Conservation (phyloP, 306 rosid genomes). For the Cucurbita pepo region DNA sequence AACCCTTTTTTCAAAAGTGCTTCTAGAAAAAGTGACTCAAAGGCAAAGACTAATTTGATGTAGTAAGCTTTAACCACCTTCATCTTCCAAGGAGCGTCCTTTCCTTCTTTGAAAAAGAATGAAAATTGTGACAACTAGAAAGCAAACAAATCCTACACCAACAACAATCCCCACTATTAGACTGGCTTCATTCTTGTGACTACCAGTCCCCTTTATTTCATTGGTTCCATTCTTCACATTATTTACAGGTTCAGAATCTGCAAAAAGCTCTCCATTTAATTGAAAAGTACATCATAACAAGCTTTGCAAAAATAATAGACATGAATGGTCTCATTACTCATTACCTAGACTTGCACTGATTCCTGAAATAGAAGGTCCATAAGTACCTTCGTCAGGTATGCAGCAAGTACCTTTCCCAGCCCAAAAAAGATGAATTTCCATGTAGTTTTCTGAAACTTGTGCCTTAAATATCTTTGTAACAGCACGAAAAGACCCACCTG, state of each 20-base stretch:
- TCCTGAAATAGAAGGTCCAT: conserved; percentile 27
- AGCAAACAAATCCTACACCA: conserved; percentile 37
- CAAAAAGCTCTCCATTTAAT: conserved; percentile 6
- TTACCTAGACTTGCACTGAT: conserved; percentile 22
- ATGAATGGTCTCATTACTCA: conserved; percentile 6
- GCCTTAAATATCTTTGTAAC: conserved; percentile 13
- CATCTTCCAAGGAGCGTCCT: conserved; percentile 11
- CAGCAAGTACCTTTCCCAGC: conserved; percentile 89
- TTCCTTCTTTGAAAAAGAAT: conserved; percentile 29
- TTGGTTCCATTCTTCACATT: conserved; percentile 3
- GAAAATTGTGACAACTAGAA: conserved; percentile 16
- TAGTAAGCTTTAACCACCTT: conserved; percentile 23
- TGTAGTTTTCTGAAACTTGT: conserved; percentile 36
- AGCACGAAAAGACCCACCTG: conserved; percentile 36
- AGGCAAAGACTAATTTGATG: background rate
- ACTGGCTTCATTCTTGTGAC: conserved; percentile 5
- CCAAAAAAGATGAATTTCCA: conserved; percentile 79
- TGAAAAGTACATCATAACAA: background rate
- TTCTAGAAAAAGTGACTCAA: too few relatives aligned
- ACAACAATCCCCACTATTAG: conserved; percentile 38
- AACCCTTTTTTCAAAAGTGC: too few relatives aligned
- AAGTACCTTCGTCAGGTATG: conserved; percentile 29
- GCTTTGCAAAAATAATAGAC: background rate
- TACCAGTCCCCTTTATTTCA: background rate
- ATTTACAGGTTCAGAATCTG: conserved; percentile 28